phyloP scores from a whole-genome alignment of 768 basidiomycete species.

The Rhodotorula kratochvilovae region DNA sequence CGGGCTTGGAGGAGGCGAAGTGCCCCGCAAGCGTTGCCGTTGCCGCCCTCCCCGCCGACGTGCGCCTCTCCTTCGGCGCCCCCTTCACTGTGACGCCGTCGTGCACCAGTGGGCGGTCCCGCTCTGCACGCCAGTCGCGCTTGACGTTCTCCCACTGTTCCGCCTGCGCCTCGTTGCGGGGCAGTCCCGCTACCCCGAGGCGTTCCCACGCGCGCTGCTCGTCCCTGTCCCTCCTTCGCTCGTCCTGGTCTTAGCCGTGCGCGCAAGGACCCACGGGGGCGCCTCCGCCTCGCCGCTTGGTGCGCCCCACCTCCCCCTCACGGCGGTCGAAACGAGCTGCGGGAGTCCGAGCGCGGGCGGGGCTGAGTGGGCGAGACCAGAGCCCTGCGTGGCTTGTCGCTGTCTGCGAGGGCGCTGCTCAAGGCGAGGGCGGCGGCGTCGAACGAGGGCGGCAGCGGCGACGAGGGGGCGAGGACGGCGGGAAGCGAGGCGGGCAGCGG shows the following conservation, averaged over 20 bases:
- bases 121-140: neutral
- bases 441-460: neutral
- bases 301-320: neutral
- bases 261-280: neutral
- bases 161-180: neutral
- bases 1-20: neutral
- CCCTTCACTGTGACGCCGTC: neutral
- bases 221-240: neutral
- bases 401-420: neutral
- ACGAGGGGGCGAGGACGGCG: conserved; percentile 13
- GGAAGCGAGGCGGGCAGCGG: conserved; percentile 4
- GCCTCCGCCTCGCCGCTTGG: neutral
- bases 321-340: neutral
- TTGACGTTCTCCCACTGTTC: neutral
- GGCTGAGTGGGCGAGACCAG: neutral
- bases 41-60: neutral
- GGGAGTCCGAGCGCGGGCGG: neutral
- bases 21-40: neutral
- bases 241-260: too few species aligned
- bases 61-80: neutral
- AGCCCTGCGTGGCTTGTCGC: neutral
- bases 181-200: neutral
- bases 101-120: too few species aligned
- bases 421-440: neutral
- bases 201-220: neutral